phyloP scores from a whole-genome alignment of 116 monocot species.

The Iris pallida region DNA sequence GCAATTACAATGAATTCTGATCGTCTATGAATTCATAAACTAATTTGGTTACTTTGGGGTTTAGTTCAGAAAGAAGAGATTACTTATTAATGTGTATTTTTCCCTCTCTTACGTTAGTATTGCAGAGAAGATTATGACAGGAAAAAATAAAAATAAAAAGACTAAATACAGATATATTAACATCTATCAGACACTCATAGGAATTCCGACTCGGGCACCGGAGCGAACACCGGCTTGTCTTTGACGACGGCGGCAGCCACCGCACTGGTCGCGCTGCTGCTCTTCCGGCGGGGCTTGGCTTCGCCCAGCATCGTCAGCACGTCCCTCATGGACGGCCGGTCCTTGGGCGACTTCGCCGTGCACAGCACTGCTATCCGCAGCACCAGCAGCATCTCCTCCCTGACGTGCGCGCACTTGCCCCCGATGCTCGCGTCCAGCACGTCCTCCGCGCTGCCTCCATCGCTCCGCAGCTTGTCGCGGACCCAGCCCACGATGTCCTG shows the following conservation, averaged over 20 bases:
- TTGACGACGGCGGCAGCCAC: slow-evolving; percentile 33
- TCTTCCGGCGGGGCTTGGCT: slow-evolving; percentile 87
- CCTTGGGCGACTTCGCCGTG: slow-evolving; percentile 72
- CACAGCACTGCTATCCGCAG: slow-evolving; percentile 78
- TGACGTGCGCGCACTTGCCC: slow-evolving; percentile 62
- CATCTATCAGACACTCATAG: slow-evolving; percentile 9
- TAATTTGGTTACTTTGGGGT: no score
- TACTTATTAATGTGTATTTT: no score
- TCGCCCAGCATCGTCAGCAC: slow-evolving; percentile 81
- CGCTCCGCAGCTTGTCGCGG: slow-evolving; percentile 40
- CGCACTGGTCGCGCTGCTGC: slow-evolving; percentile 35
- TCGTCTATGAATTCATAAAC: no score
- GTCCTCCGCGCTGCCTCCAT: slow-evolving; percentile 32
- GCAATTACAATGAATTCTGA: no score
- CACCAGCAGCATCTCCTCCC: slow-evolving; percentile 85
- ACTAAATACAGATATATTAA: background rate
- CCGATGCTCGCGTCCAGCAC: slow-evolving; percentile 50
- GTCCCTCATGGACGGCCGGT: slow-evolving; percentile 84
- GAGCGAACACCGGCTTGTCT: slow-evolving; percentile 82
- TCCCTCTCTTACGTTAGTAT: no score
- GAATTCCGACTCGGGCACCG: slow-evolving; percentile 47
- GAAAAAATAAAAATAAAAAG: background rate
- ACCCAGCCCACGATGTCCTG: slow-evolving; percentile 86
- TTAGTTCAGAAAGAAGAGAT: no score
- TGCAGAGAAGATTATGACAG: no score